phyloP scores from a whole-genome alignment of 2,329 filamentous ascomycete species.

The Drechslerella coelobrocha region DNA sequence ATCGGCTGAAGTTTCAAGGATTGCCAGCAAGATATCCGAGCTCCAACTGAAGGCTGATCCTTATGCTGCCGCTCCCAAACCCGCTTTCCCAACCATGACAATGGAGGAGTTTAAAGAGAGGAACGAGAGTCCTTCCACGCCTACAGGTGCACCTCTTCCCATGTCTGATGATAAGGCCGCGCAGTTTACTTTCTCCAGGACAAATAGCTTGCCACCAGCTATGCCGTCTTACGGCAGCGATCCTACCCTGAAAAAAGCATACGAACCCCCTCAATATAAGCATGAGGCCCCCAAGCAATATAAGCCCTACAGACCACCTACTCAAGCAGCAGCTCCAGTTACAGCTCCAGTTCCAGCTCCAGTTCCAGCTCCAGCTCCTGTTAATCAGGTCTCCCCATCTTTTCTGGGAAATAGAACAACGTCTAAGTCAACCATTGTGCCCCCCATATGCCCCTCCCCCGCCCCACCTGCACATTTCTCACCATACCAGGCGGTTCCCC shows the following conservation, averaged over 20 bases:
- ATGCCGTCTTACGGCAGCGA: constrained; percentile 8
- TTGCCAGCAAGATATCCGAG: constrained; percentile 46
- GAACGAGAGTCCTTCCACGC: constrained; percentile 19
- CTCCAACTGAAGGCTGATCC: constrained; percentile 45
- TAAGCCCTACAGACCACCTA: constrained; percentile 44
- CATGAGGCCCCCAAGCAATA: constrained; percentile 32
- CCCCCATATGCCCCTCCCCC: constrained; percentile 35
- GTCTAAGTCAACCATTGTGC: constrained; percentile 22
- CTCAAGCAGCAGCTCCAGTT: constrained; percentile 4
- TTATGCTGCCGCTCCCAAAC: constrained; percentile 32
- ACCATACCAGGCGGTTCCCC: constrained; percentile 14
- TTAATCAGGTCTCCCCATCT: constrained; percentile 10
- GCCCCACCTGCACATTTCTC: constrained; percentile 14
- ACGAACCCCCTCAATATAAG: constrained; percentile 36
- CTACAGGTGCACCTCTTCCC: constrained; percentile 2
- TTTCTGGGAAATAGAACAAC: constrained; percentile 24
- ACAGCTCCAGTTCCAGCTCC: no score
- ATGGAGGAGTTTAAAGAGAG: constrained; percentile 48
- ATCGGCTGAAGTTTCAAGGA: constrained; percentile 42
- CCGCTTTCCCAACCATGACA: constrained; percentile 31
- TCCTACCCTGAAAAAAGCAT: constrained; percentile 15
- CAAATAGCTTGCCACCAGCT: constrained; percentile 40
- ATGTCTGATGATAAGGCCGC: constrained; percentile 9
- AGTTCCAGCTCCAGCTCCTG: no score
- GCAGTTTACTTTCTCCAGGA: constrained; percentile 34